Evolutionary conservation across 1,139 yeast species (phyloP).

Genomic region (Zhuliangozyma blackwelliae): DNA sequence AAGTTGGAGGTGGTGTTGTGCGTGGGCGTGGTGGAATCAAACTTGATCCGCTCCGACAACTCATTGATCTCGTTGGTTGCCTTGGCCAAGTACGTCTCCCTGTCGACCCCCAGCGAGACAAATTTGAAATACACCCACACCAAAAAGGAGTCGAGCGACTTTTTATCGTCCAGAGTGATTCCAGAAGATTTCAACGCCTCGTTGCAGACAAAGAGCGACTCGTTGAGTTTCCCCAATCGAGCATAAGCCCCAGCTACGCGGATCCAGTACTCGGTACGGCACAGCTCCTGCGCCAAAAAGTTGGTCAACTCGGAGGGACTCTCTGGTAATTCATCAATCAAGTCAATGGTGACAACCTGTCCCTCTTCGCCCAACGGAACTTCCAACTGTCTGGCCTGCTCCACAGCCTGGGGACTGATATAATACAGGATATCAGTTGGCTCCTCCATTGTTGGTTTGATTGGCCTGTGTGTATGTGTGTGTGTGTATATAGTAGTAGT

Average conservation of each 20-base stretch:
- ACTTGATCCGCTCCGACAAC: constrained; percentile 12
- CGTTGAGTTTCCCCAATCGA: constrained; percentile 51
- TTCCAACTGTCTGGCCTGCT: constrained; percentile 42
- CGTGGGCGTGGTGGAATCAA: constrained; percentile 12
- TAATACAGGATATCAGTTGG: constrained; percentile 37
- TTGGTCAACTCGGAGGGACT: constrained; percentile 80
- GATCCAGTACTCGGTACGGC: constrained; percentile 77
- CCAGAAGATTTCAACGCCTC: constrained; percentile 44
- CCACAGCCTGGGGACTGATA: constrained; percentile 30
- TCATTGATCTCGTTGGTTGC: constrained; percentile 20
- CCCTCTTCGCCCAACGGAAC: constrained; percentile 70
- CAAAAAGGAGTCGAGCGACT: constrained; percentile 56
- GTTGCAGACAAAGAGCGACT: constrained; percentile 60
- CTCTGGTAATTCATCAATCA: constrained; percentile 73
- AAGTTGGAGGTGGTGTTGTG: constrained; percentile 35
- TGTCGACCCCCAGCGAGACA: constrained; percentile 23
- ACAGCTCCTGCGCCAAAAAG: constrained; percentile 73
- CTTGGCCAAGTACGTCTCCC: constrained; percentile 18
- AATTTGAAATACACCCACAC: constrained; percentile 67
- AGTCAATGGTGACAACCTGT: constrained; percentile 68
- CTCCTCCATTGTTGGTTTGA: constrained; percentile 21
- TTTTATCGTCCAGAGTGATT: constrained; percentile 28
- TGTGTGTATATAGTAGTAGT: too few relatives aligned
- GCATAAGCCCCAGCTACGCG: constrained; percentile 80
- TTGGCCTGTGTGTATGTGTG: too few relatives aligned